Conservation (phyloP, 2,329 filamentous ascomycete genomes). For the Exophiala aquamarina region DNA sequence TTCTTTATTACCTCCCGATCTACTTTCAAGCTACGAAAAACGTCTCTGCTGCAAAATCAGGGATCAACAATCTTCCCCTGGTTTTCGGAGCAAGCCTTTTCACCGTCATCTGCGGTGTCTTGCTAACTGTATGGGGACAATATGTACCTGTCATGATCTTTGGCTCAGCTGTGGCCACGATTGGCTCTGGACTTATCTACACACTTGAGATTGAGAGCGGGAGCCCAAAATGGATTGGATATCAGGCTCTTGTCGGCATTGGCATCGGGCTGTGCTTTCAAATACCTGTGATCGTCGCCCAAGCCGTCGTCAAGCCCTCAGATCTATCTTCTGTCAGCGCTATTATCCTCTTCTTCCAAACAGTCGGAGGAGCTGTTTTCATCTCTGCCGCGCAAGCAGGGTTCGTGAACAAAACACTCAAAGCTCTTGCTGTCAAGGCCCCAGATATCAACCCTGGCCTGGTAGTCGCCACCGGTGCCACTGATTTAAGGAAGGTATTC, state of each 20-base stretch:
- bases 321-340: conserved; percentile 32
- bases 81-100: conserved; percentile 38
- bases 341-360: conserved; percentile 32
- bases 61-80: conserved; percentile 44
- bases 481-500: conserved; percentile 32
- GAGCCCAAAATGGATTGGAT: conserved; percentile 38
- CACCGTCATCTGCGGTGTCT: conserved; percentile 34
- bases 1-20: conserved; percentile 49
- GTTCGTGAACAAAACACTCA: conserved; percentile 35
- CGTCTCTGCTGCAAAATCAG: conserved; percentile 36
- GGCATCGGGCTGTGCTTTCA: conserved; percentile 33
- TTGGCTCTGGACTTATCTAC: conserved; percentile 36
- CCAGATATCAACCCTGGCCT: conserved; percentile 29
- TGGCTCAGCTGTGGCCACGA: conserved; percentile 28
- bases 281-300: conserved; percentile 30
- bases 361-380: conserved; percentile 34
- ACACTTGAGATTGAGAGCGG: conserved; percentile 32
- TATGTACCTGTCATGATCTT: conserved; percentile 31
- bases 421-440: conserved; percentile 25
- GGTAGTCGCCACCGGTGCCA: conserved; percentile 34
- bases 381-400: conserved; percentile 34
- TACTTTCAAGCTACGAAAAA: conserved; percentile 48
- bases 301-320: conserved; percentile 29
- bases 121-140: conserved; percentile 32
- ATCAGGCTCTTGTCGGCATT: conserved; percentile 36